Evolutionary conservation across 164 flowering plant genomes (phyloP).

Genomic region (Umbellularia californica): DNA sequence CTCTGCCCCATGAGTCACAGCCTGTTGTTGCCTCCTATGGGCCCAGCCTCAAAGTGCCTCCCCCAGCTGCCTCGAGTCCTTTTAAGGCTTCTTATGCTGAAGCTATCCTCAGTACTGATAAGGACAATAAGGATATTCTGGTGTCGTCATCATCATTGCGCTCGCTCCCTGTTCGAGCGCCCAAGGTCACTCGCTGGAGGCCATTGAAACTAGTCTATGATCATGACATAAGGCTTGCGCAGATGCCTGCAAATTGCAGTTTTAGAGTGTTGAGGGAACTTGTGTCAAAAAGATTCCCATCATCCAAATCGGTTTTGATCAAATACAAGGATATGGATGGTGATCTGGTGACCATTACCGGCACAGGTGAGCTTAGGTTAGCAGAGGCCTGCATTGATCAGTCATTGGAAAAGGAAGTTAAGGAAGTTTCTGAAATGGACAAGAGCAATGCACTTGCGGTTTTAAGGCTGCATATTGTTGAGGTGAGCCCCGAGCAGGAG

Average conservation of each 20-base stretch:
- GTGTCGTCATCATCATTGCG: slow-evolving; percentile 10
- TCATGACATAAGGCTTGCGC: slow-evolving; percentile 91
- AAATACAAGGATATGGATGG: slow-evolving; percentile 92
- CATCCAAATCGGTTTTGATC: slow-evolving; percentile 79
- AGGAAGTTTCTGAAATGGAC: slow-evolving; percentile 43
- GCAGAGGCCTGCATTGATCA: slow-evolving; percentile 71
- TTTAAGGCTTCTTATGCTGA: slow-evolving; percentile 37
- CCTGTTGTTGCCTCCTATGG: slow-evolving; percentile 29
- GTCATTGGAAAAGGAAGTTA: slow-evolving; percentile 7
- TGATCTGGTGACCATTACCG: slow-evolving; percentile 90
- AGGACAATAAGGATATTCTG: slow-evolving; percentile 30
- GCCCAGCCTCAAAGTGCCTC: slow-evolving; percentile 37
- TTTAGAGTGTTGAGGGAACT: slow-evolving; percentile 72
- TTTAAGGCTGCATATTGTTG: slow-evolving; percentile 85
- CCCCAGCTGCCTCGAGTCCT: slow-evolving; percentile 57
- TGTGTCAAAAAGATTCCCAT: slow-evolving; percentile 69
- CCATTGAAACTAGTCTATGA: slow-evolving; percentile 90
- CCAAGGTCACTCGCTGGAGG: slow-evolving; percentile 44
- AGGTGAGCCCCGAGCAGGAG: slow-evolving; percentile 93
- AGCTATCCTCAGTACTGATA: slow-evolving; percentile 8
- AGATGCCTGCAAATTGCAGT: slow-evolving; percentile 80
- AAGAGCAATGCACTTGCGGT: slow-evolving; percentile 37
- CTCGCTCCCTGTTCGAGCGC: slow-evolving; percentile 14
- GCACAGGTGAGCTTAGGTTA: slow-evolving; percentile 70
- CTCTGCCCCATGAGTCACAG: slow-evolving; percentile 17